Evolutionary conservation across 352 stramenopile genomes (phyloP).

Genomic region (Aphanomyces stellatus): DNA sequence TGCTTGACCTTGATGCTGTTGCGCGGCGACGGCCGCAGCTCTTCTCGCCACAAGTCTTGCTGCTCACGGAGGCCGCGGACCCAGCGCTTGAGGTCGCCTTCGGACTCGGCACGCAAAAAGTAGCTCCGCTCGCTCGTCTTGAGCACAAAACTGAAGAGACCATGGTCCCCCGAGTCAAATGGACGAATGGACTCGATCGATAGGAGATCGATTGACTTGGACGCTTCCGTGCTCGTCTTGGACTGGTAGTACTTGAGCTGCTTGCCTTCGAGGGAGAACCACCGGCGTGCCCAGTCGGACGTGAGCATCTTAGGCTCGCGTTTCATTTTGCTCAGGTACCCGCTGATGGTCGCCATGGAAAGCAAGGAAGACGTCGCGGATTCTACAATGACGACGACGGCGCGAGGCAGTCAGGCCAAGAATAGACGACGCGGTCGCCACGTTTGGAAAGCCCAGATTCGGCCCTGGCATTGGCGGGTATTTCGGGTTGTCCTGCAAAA

Average conservation of each 20-base stretch:
- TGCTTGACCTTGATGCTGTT: conserved; percentile 11
- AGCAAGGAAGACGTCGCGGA: too few species aligned
- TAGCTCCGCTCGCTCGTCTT: conserved; percentile 69
- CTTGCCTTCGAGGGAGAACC: conserved; percentile 63
- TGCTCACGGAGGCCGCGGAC: conserved; percentile 71
- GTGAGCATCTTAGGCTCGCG: conserved; percentile 53
- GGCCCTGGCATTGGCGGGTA: too few species aligned
- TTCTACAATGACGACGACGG: too few species aligned
- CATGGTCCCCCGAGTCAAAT: conserved; percentile 78
- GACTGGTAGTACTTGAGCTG: conserved; percentile 76
- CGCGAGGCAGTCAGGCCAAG: too few species aligned
- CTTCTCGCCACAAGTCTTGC: conserved; percentile 70
- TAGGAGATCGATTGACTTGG: conserved; percentile 65
- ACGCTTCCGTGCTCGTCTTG: conserved; percentile 45
- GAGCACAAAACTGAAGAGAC: conserved; percentile 71
- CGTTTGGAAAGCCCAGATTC: too few species aligned
- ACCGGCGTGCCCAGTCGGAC: conserved; percentile 74
- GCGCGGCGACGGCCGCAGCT: conserved; percentile 18
- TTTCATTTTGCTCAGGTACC: conserved; percentile 83
- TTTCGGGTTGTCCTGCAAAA: too few species aligned
- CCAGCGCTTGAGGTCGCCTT: conserved; percentile 85
- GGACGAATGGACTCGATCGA: conserved; percentile 65
- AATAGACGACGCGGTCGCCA: too few species aligned
- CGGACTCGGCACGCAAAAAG: conserved; percentile 68
- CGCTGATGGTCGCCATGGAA: conserved; percentile 47